These are phyloP conservation scores for Neofusicoccum laricinum DNA, from an alignment of 2,329 filamentous ascomycete species.

Conservation along the genomic window DNA sequence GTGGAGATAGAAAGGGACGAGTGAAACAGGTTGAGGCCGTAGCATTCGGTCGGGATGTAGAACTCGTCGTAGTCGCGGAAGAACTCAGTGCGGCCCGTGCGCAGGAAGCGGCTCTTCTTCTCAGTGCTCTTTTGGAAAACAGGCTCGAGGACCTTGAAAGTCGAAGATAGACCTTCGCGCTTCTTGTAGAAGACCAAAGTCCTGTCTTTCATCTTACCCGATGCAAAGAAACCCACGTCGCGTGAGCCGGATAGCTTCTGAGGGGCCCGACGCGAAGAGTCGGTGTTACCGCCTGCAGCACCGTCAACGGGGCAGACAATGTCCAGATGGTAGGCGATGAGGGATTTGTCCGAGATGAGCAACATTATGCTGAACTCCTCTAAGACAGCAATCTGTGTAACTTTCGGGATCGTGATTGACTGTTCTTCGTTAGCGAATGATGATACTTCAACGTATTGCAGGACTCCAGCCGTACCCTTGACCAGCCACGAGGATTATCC, in stretches of 20 bases:
- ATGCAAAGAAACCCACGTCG: constrained; percentile 95
- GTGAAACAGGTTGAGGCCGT: constrained; percentile 93
- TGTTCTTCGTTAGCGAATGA: constrained; percentile 34
- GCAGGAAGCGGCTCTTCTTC: constrained; percentile 69
- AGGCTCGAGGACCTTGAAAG: constrained; percentile 92
- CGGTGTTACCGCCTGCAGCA: constrained; percentile 53
- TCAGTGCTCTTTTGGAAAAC: constrained; percentile 90
- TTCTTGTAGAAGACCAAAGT: constrained; percentile 97
- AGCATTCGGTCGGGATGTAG: constrained; percentile 94
- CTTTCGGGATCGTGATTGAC: constrained; percentile 72
- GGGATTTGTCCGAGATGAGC: constrained; percentile 82
- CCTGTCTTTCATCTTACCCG: constrained; percentile 94
- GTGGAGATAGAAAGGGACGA: constrained; percentile 90
- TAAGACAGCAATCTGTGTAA: constrained; percentile 90
- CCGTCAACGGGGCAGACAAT: constrained; percentile 63
- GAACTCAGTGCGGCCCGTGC: constrained; percentile 79
- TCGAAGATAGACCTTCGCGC: constrained; percentile 85
- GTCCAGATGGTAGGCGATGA: constrained; percentile 93
- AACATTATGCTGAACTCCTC: constrained; percentile 95
- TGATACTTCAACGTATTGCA: not conserved
- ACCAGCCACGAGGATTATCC: constrained; percentile 87
- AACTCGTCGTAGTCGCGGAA: constrained; percentile 99
- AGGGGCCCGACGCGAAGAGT: constrained; percentile 79
- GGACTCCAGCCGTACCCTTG: constrained; percentile 60
- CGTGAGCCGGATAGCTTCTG: constrained; percentile 83